phyloP scores from a whole-genome alignment of 2,329 filamentous ascomycete species.

The Penicillium sp. region DNA sequence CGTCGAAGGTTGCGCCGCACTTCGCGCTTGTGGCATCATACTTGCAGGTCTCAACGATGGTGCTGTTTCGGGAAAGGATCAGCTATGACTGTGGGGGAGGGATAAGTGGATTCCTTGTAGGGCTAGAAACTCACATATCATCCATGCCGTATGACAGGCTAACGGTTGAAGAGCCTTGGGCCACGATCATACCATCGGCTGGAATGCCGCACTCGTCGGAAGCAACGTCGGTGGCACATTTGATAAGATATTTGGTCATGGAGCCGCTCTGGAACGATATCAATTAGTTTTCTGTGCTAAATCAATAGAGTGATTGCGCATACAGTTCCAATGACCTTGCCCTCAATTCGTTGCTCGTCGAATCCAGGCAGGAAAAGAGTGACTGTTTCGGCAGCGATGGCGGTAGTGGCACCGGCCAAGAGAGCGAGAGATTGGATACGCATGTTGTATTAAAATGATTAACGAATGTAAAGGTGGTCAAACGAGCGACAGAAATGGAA shows the following conservation, averaged over 20 bases:
- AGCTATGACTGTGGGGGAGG: background rate
- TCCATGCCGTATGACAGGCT: background rate
- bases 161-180: conserved; percentile 4
- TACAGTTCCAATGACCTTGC: conserved; percentile 9
- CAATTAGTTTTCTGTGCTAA: background rate
- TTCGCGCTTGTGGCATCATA: background rate
- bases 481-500: background rate
- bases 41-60: background rate
- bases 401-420: conserved; percentile 6
- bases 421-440: conserved; percentile 10
- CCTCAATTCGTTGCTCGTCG: background rate
- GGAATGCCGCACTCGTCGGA: conserved; percentile 1
- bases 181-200: background rate
- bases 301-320: background rate
- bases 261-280: conserved; percentile 3
- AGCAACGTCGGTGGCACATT: background rate
- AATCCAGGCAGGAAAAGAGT: conserved; percentile 8
- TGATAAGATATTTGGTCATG: conserved; percentile 6
- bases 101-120: background rate
- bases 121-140: background rate
- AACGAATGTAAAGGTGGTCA: conserved; percentile 1
- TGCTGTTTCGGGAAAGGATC: conserved; percentile 3
- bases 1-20: background rate
- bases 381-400: conserved; percentile 6
- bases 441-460: background rate